Base-by-base conservation (phyloP, 2,329 filamentous ascomycete species). In the Rutstroemia sp. region DNA sequence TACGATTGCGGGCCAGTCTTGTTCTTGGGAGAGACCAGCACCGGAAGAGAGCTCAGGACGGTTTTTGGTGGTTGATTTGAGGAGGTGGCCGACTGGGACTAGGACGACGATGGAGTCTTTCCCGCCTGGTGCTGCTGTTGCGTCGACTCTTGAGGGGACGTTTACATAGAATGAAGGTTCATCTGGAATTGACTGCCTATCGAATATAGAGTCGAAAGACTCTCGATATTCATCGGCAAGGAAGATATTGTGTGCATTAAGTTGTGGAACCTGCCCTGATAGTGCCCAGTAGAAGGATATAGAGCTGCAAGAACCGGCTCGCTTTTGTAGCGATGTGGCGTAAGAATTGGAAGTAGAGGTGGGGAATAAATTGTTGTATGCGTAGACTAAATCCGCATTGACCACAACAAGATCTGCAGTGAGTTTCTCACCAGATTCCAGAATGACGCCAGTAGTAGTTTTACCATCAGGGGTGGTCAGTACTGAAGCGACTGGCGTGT, bases 231-330 rank as follows among this genome's bases (percentile, higher is more conserved):
- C 77, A 63, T 88, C 82, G 2, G 87, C 86, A 6, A 90, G 78
- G 73, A 91, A 91, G 64, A 90, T 88, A 68, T 90, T 91, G 72
- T 91, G 87, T 0, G 83, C 80, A 17, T 78, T 74, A 2, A 91
- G 77, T 68, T 87, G 78, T 0, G 81, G 79, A 1, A 89, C 72
- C 51, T 77, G 75, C 51, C 75, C 73, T 57, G 81, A 75, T 19
- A 89, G 75, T 2, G 81, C 79, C 86, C 86, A 91, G 75, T 89
- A 90, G 71, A 90, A 90, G 5, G 84, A 88, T 62, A 90, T 87
- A 57, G 83, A 86, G 60, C 82, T 87, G 71, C 86, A 89, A 0
- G 84, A 88, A 1, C 82, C 78, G 12, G 78, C 73, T 5, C 79
- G 73, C 57, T 77, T 75, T 30, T 71, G 68, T 5, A 80, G 69